These are phyloP conservation scores for Naegleria fowleri DNA, from an alignment of 208 protist genomes.

Conservation along the genomic window DNA sequence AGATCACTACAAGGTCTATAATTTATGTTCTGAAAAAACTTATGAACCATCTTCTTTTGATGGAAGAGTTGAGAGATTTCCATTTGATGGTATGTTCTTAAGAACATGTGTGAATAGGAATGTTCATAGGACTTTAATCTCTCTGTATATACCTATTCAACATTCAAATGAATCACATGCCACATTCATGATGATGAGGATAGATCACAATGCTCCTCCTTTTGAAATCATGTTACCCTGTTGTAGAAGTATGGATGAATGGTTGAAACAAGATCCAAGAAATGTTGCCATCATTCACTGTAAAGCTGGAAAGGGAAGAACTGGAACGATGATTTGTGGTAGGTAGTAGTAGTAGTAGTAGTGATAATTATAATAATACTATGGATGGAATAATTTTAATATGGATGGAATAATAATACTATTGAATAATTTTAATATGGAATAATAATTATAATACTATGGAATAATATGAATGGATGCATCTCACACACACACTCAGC, in stretches of 20 bases:
- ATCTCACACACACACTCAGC: constrained; percentile 50
- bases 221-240: constrained; percentile 74
- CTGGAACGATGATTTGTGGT: not conserved
- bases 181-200: no score
- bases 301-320: constrained; percentile 73
- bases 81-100: constrained; percentile 49
- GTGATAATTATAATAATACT: no score
- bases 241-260: constrained; percentile 53
- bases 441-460: no score
- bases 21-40: constrained; percentile 65
- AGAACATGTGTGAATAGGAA: no score
- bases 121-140: no score
- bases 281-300: constrained; percentile 88
- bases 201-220: constrained; percentile 81
- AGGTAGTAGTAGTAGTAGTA: no score
- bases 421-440: no score
- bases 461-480: no score
- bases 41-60: constrained; percentile 57
- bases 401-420: no score
- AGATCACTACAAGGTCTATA: constrained; percentile 58
- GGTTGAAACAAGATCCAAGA: constrained; percentile 49
- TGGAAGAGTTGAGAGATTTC: constrained; percentile 52
- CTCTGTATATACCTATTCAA: no score
- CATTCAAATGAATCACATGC: no score
- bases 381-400: no score